These are phyloP conservation scores for Neoboletus subvelutipes DNA, from an alignment of 768 basidiomycete species.

Conservation along the genomic window DNA sequence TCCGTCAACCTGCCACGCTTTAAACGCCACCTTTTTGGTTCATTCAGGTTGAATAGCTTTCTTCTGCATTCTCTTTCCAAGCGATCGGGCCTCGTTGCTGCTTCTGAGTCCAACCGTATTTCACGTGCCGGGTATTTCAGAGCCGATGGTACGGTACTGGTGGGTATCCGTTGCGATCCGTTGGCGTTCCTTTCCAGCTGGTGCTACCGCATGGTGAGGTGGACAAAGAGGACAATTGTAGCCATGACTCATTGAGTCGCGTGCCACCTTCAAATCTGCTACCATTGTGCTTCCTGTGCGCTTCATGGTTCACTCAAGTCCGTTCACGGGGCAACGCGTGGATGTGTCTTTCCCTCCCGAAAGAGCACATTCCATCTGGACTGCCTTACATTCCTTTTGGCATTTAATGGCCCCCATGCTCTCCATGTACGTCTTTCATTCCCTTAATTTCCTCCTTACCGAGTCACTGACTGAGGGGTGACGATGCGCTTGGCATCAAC, in stretches of 20 bases:
- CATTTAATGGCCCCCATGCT: slow-evolving; percentile 18
- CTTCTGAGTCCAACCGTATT: not conserved
- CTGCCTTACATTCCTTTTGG: not conserved
- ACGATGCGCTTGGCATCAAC: slow-evolving; percentile 20
- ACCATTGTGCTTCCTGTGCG: not conserved
- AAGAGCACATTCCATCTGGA: slow-evolving; percentile 6
- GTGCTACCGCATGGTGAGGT: not conserved
- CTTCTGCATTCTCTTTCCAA: not conserved
- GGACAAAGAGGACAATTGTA: slow-evolving; percentile 1
- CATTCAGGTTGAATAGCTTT: not conserved
- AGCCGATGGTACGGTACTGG: not conserved
- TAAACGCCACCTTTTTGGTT: not conserved
- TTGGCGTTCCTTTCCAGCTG: not conserved
- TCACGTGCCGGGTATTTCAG: not conserved
- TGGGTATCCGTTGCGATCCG: not conserved
- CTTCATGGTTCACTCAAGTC: not conserved
- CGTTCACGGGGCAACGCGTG: not conserved
- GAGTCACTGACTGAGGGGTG: not conserved
- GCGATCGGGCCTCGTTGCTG: not conserved
- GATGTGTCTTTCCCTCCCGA: not conserved
- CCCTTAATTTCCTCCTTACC: slow-evolving; percentile 1
- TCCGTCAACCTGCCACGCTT: not conserved
- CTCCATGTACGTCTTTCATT: slow-evolving; percentile 3
- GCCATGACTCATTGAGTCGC: not conserved
- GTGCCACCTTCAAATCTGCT: not conserved